These are phyloP conservation scores for Yarrowia galli DNA, from an alignment of 1,139 yeast species.

Conservation along the genomic window DNA sequence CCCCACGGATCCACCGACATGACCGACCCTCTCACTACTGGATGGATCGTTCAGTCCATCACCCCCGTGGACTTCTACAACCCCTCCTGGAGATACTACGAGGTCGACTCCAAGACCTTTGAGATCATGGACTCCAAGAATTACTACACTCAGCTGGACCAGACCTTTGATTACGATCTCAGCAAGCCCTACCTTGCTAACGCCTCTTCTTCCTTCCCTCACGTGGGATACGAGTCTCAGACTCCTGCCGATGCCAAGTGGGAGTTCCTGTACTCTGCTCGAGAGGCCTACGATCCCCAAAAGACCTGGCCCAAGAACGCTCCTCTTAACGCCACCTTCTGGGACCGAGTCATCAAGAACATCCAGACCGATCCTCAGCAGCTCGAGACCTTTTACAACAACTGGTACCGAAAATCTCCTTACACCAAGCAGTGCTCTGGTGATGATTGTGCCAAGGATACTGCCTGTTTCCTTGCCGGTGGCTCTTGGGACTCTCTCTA, in stretches of 20 bases:
- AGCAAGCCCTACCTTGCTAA: constrained; percentile 41
- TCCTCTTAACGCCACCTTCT: constrained; percentile 48
- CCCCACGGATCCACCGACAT: constrained; percentile 52
- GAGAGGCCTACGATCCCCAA: constrained; percentile 42
- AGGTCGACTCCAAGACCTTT: constrained; percentile 69
- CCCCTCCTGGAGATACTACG: constrained; percentile 44
- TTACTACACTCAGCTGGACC: constrained; percentile 53
- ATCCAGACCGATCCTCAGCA: constrained; percentile 29
- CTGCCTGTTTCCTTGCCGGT: constrained; percentile 23
- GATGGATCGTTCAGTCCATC: constrained; percentile 72
- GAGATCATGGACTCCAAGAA: constrained; percentile 66
- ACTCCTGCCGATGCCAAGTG: constrained; percentile 41
- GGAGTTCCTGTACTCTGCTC: constrained; percentile 45
- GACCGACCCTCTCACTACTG: constrained; percentile 60
- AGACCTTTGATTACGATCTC: constrained; percentile 54
- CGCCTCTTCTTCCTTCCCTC: constrained; percentile 31
- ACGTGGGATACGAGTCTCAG: constrained; percentile 26
- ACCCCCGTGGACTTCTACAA: constrained; percentile 57
- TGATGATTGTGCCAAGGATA: constrained; percentile 21
- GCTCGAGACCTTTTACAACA: constrained; percentile 17
- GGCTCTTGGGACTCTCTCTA: constrained; percentile 36
- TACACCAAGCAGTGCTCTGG: constrained; percentile 23
- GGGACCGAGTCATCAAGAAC: constrained; percentile 44
- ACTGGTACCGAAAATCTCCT: constrained; percentile 36
- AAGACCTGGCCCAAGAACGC: constrained; percentile 44